phyloP scores from a whole-genome alignment of 345 rosid species.

The Abelmoschus esculentus region DNA sequence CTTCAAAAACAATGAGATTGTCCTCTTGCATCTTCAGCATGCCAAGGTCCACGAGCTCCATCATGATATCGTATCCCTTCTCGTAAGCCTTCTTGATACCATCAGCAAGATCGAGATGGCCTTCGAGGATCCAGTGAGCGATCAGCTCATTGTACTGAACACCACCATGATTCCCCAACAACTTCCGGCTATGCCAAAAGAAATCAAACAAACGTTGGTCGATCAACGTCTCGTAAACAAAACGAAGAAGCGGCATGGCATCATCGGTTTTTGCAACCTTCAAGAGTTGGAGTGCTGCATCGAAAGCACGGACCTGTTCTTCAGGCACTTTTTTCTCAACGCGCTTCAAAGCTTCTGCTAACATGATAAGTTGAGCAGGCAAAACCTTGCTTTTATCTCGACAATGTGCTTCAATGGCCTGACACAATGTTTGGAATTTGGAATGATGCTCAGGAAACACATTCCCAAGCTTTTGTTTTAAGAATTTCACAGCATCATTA shows the following conservation, averaged over 20 bases:
- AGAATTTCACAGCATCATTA: neutral
- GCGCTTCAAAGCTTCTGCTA: constrained; percentile 25
- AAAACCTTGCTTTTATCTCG: neutral
- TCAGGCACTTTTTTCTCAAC: neutral
- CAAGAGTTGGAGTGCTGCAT: constrained; percentile 8
- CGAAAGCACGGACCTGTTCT: neutral
- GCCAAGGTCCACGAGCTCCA: constrained; percentile 38
- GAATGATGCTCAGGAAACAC: accelerated
- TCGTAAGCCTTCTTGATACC: constrained; percentile 34
- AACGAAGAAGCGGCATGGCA: constrained; percentile 14
- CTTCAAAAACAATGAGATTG: constrained; percentile 39
- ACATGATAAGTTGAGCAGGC: constrained; percentile 31
- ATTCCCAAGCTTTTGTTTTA: neutral
- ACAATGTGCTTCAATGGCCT: constrained; percentile 1
- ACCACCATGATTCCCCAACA: constrained; percentile 24
- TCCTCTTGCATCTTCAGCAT: constrained; percentile 40
- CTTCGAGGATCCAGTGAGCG: constrained; percentile 63
- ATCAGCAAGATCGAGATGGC: constrained; percentile 37
- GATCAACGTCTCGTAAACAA: constrained; percentile 18
- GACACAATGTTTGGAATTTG: neutral
- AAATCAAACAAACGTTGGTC: constrained; percentile 20
- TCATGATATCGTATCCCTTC: constrained; percentile 37
- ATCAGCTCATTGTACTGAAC: constrained; percentile 49
- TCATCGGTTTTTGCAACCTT: neutral
- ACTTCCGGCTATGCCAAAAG: constrained; percentile 43